These are phyloP conservation scores for Xylaria multiplex DNA, from an alignment of 2,329 filamentous ascomycete genomes.

Conservation along the genomic window DNA sequence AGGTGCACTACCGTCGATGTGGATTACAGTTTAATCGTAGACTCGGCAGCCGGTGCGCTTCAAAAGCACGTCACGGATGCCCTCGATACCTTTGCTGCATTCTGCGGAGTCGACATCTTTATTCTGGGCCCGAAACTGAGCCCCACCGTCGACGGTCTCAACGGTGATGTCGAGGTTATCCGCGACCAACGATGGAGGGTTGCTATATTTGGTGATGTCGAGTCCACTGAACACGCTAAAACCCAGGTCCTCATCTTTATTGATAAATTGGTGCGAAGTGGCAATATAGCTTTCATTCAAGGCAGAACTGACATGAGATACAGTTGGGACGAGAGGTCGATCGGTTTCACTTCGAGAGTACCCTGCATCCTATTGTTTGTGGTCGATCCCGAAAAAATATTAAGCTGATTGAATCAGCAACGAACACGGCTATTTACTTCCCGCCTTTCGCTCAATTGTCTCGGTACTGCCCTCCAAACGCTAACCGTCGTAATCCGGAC, in stretches of 20 bases:
- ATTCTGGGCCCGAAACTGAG: constrained; percentile 89
- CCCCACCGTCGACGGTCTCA: constrained; percentile 77
- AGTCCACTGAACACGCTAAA: constrained; percentile 97
- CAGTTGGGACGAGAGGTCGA: constrained; percentile 49
- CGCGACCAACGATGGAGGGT: constrained; percentile 92
- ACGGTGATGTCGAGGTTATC: constrained; percentile 82
- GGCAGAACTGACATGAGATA: constrained; percentile 38
- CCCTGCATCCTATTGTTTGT: constrained; percentile 90
- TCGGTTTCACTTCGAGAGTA: constrained; percentile 48
- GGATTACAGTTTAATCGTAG: constrained; percentile 88
- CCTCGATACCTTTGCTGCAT: constrained; percentile 85
- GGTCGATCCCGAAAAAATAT: constrained; percentile 96
- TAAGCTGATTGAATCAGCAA: constrained; percentile 95
- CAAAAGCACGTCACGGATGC: constrained; percentile 82
- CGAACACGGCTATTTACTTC: constrained; percentile 97
- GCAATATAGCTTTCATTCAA: constrained; percentile 11
- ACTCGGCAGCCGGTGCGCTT: constrained; percentile 72
- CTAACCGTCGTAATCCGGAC: constrained; percentile 81
- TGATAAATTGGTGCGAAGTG: constrained; percentile 79
- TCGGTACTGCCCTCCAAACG: constrained; percentile 85
- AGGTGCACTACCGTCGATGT: constrained; percentile 94
- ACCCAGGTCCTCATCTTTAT: constrained; percentile 96
- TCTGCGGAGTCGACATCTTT: constrained; percentile 96
- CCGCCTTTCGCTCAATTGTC: constrained; percentile 93
- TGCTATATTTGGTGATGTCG: constrained; percentile 92